Base-by-base conservation (phyloP, 108 stramenopile species). In the Asterionellopsis glacialis region DNA sequence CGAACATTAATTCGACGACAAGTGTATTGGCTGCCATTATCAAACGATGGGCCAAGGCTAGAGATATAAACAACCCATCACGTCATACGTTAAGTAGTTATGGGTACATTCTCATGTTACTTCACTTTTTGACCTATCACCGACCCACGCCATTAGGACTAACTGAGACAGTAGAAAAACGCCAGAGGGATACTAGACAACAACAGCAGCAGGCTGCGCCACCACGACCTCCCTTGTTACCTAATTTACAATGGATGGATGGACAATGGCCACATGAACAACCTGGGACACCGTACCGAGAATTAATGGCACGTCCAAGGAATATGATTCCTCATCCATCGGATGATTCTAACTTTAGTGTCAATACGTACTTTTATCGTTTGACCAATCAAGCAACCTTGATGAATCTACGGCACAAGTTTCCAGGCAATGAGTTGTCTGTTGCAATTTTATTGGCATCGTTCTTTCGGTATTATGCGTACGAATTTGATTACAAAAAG, bases 31-130 rank as follows among this genome's bases (percentile, higher is more conserved):
- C 95, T 45, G 86, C 89, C 55, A 81, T 95, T 33, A 81, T 99
- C 65, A 99, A 99, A 69, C 78, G 86, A 16, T 98, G 96, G 97
- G 95, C 97, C 22, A 97, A 96, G 74, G 80, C 65, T 26, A 75
- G 98, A 26, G 82, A 87, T 55, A 96, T 99, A 26, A 98, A 98
- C 84, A 82, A 90, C 52, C 96, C 99, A 39, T 76, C 86, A 27
- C 81, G 88, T 44, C 94, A 96, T 51, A 98, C 98, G 18, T 77
- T 98, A 61, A 91, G 88, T 69, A 91, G 90, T 53, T 99, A 99
- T 68, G 99, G 96, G 3, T 99, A 96, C 79, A 80, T 98, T 59
- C 63, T 99, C 23, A 88, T 92, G 84, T 74, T 99, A 25, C 57
- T 98, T 38, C 88, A 96, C 64, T 99, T 89, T 83, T 82, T 99